phyloP scores from a whole-genome alignment of 2,329 filamentous ascomycete species.

The Epichloe brachyelytri region DNA sequence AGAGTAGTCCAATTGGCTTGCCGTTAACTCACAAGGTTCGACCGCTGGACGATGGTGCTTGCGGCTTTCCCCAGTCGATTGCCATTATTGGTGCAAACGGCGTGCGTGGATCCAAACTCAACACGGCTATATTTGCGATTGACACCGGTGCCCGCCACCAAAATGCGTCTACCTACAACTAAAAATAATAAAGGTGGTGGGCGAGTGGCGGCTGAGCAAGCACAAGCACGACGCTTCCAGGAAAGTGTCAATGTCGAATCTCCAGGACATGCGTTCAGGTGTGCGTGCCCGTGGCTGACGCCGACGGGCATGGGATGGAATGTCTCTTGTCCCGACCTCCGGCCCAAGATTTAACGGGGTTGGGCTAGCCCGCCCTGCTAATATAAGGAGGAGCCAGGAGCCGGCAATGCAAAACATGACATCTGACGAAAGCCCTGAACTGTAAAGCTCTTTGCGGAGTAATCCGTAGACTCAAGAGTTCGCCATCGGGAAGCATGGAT shows the following conservation, averaged over 20 bases:
- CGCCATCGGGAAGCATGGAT: too few relatives aligned
- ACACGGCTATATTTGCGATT: not conserved
- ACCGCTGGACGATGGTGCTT: not conserved
- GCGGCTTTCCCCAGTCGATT: not conserved
- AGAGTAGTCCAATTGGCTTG: too few relatives aligned
- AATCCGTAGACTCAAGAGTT: too few relatives aligned
- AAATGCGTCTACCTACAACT: too few relatives aligned
- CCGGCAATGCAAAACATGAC: not conserved
- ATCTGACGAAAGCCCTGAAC: not conserved
- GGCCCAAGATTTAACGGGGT: not conserved
- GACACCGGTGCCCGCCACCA: not conserved
- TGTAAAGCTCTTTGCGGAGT: too few relatives aligned
- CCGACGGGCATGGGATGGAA: too few relatives aligned
- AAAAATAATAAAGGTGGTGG: too few relatives aligned
- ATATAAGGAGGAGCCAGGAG: too few relatives aligned
- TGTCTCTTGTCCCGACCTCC: too few relatives aligned
- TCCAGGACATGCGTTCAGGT: not conserved
- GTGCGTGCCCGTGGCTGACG: not conserved
- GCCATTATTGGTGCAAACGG: not conserved
- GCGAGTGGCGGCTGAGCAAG: not conserved
- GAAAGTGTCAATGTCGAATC: not conserved
- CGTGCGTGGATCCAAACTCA: not conserved
- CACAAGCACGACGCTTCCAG: not conserved
- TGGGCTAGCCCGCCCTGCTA: not conserved
- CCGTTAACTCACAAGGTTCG: too few relatives aligned